Evolutionary conservation across 305 asterid genomes (phyloP).

Genomic region (Withania somnifera): DNA sequence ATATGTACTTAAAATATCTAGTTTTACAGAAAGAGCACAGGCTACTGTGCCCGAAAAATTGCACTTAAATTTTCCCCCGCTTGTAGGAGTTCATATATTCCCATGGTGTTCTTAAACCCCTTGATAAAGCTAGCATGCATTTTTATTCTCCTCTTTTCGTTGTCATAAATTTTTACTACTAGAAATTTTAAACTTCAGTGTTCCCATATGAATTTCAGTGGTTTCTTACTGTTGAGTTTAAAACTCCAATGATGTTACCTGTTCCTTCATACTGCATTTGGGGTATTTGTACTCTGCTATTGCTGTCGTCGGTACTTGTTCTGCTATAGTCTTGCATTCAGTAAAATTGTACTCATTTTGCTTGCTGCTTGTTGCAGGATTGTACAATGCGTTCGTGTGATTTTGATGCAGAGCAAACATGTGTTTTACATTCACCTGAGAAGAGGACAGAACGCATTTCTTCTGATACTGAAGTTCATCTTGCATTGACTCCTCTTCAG

Average conservation of each 20-base stretch:
- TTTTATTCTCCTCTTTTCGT: not conserved
- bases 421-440: conserved; percentile 97
- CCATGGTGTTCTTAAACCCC: not conserved
- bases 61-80: too few relatives aligned
- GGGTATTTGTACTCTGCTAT: not conserved
- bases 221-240: not conserved
- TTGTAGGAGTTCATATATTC: not conserved
- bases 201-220: not conserved
- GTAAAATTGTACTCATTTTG: conserved; percentile 1
- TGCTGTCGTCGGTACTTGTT: not conserved
- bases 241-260: not conserved
- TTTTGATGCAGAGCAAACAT: conserved; percentile 94
- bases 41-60: too few relatives aligned
- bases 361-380: conserved; percentile 43
- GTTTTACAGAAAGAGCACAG: too few relatives aligned
- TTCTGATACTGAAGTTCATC: conserved; percentile 92
- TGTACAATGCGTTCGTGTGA: conserved; percentile 97
- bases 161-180: not conserved
- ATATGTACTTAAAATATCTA: too few relatives aligned
- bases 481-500: conserved; percentile 95
- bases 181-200: not conserved
- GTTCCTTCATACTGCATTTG: not conserved
- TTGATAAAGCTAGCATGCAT: not conserved
- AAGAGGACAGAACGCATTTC: conserved; percentile 92
- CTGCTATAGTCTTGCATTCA: not conserved